Percentiles rank a stretch among this genome's conserved stretches.
Evolutionary conservation across 164 flowering plant genomes (phyloP).

Genomic region (Nymphaea thermarum): DNA sequence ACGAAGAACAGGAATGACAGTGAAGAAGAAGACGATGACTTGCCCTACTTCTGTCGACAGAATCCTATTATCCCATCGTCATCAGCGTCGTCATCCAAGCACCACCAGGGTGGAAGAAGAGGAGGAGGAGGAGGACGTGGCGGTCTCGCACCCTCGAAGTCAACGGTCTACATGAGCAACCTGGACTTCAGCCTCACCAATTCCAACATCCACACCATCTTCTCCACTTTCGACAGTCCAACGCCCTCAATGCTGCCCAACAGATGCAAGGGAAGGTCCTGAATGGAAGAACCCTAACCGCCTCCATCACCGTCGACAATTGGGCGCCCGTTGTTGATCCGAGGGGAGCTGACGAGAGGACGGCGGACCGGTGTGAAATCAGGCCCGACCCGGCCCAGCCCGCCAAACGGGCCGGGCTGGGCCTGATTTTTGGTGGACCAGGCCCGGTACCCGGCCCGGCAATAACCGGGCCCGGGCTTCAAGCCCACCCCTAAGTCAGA

Average conservation of each 20-base stretch:
- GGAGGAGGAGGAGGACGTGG: constrained; percentile 39
- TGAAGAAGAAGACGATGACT: constrained; percentile 63
- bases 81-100: constrained; percentile 9
- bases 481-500: too few relatives aligned
- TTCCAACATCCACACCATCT: constrained; percentile 86
- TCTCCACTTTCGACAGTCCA: constrained; percentile 84
- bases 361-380: too few relatives aligned
- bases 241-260: constrained; percentile 50
- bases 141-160: constrained; percentile 85
- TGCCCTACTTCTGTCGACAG: constrained; percentile 58
- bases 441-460: too few relatives aligned
- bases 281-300: constrained; percentile 51
- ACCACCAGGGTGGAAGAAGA: neutral
- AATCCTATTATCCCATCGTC: constrained; percentile 23
- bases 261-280: constrained; percentile 64
- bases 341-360: constrained; percentile 52
- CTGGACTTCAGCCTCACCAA: constrained; percentile 78
- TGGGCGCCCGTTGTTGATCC: constrained; percentile 85
- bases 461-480: too few relatives aligned
- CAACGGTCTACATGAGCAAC: constrained; percentile 80
- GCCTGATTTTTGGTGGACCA: too few relatives aligned
- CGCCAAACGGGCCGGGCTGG: too few relatives aligned
- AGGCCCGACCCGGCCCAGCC: too few relatives aligned
- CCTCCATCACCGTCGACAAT: constrained; percentile 66
- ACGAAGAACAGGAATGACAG: constrained; percentile 1